A percentile compares a stretch with the other conserved stretches of the same genome.
Evolutionary conservation across 805 yeast genomes (phyloP).

Genomic region (Metschnikowia drakensbergensis): DNA sequence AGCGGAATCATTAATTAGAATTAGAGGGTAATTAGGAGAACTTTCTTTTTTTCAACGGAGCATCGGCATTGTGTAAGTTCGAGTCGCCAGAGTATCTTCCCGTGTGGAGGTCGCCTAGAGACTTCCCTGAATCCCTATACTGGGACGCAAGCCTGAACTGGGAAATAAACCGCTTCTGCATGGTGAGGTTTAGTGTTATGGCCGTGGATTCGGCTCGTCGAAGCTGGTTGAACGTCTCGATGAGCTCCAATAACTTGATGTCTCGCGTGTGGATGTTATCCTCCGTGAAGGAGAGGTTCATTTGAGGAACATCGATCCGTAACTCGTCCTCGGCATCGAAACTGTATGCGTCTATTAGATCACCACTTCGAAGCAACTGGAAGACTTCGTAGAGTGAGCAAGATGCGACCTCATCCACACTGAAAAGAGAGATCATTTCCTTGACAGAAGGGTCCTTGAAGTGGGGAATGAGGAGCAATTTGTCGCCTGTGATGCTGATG

Average conservation of each 20-base stretch:
- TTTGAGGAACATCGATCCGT: slow-evolving; percentile 26
- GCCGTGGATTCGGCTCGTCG: slow-evolving; percentile 8
- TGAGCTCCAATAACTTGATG: slow-evolving; percentile 25
- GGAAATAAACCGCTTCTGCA: slow-evolving; percentile 27
- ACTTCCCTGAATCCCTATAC: slow-evolving; percentile 18
- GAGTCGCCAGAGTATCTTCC: not conserved
- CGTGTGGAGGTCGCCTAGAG: slow-evolving; percentile 16
- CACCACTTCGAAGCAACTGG: slow-evolving; percentile 26
- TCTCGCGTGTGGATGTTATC: slow-evolving; percentile 28
- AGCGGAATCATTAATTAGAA: slow-evolving; percentile 33
- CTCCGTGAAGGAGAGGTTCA: slow-evolving; percentile 29
- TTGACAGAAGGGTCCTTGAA: slow-evolving; percentile 5
- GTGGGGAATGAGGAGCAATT: slow-evolving; percentile 27
- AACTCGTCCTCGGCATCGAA: slow-evolving; percentile 27
- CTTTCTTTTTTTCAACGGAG: not conserved
- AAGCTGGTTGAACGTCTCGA: slow-evolving; percentile 10
- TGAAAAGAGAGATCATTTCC: slow-evolving; percentile 27
- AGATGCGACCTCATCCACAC: slow-evolving; percentile 17
- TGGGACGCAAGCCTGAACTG: slow-evolving; percentile 24
- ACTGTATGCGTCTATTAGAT: slow-evolving; percentile 23
- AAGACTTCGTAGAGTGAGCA: slow-evolving; percentile 26
- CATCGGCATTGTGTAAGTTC: not conserved
- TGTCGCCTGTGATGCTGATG: slow-evolving; percentile 22
- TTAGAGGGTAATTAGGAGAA: not conserved
- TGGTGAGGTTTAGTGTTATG: slow-evolving; percentile 20